Conservation (phyloP, 257 asterid species). For the Solanum peruvianum region DNA sequence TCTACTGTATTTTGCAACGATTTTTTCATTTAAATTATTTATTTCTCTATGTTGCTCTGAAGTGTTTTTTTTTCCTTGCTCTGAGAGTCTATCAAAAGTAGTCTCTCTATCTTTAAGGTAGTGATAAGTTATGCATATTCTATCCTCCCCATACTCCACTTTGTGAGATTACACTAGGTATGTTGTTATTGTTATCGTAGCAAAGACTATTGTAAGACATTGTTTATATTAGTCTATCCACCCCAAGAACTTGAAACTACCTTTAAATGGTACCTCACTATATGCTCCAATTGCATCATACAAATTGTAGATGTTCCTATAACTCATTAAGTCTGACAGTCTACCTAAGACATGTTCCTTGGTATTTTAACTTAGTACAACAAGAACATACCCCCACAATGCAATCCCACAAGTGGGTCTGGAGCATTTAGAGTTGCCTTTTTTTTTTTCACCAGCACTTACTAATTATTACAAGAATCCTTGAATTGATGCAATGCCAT, state of each 20-base stretch:
- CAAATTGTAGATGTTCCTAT: not conserved
- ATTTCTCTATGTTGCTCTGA: no score
- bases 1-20: not conserved
- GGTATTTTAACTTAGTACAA: not conserved
- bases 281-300: not conserved
- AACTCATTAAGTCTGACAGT: not conserved
- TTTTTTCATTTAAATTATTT: no score
- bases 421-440: not conserved
- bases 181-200: not conserved
- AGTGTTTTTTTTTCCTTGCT: no score
- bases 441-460: not conserved
- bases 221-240: constrained; percentile 1
- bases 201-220: not conserved
- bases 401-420: not conserved
- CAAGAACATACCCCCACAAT: not conserved
- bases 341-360: not conserved
- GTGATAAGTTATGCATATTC: not conserved
- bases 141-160: not conserved
- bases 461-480: not conserved
- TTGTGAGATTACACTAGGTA: not conserved
- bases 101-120: not conserved
- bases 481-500: not conserved
- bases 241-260: constrained; percentile 19
- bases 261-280: not conserved
- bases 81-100: not conserved